These are phyloP conservation scores for Penicillium sp. DNA, from an alignment of 2,329 filamentous ascomycete species.

Conservation along the genomic window DNA sequence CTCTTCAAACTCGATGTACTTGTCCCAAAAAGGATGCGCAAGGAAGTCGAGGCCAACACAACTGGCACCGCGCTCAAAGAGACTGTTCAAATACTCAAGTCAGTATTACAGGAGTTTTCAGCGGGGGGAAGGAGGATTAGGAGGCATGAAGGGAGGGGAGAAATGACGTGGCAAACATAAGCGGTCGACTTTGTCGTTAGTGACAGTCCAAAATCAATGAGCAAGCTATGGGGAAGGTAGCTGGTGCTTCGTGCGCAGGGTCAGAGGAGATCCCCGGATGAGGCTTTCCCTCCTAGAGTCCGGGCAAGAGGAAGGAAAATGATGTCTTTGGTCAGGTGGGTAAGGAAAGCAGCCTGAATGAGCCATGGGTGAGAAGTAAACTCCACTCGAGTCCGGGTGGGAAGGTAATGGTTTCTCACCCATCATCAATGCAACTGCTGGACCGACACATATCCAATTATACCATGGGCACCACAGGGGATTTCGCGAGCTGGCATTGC, in stretches of 20 bases:
- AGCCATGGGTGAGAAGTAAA: conserved; percentile 51
- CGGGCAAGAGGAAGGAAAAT: conserved; percentile 23
- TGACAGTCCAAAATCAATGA: conserved; percentile 39
- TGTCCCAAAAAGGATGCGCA: conserved; percentile 96
- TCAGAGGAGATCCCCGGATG: conserved; percentile 31
- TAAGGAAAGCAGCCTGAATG: conserved; percentile 49
- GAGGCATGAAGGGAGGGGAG: conserved; percentile 31
- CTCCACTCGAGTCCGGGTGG: conserved; percentile 40
- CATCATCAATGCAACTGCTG: conserved; percentile 44
- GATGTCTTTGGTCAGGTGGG: conserved; percentile 34
- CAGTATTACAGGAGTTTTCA: conserved; percentile 32
- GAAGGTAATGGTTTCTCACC: conserved; percentile 64
- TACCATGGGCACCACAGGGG: conserved; percentile 35
- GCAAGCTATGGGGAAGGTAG: conserved; percentile 26
- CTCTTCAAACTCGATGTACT: conserved; percentile 96
- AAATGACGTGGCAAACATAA: conserved; percentile 45
- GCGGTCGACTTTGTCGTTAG: conserved; percentile 35
- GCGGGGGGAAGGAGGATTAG: conserved; percentile 25
- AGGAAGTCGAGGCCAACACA: conserved; percentile 89
- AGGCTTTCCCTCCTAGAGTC: conserved; percentile 28
- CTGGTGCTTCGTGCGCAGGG: conserved; percentile 34
- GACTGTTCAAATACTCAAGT: conserved; percentile 50
- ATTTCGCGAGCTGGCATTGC: conserved; percentile 37
- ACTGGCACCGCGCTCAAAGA: conserved; percentile 84
- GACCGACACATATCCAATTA: conserved; percentile 28